Conservation (phyloP, 495 filamentous ascomycete species). For the Aspergillus diversus region DNA sequence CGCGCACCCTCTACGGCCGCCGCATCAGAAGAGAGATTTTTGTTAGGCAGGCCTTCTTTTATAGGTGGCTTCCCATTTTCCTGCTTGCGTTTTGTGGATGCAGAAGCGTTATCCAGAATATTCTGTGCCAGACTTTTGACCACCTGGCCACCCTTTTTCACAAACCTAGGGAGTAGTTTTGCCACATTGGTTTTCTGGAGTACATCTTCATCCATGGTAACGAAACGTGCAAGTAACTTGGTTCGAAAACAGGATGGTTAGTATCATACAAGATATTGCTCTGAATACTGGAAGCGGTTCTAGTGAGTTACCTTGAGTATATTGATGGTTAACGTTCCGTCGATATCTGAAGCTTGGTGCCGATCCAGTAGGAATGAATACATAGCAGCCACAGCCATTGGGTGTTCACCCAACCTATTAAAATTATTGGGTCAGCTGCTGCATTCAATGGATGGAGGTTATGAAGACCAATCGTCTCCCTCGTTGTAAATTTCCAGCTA, state of each 20-base stretch:
- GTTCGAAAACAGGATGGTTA: slow-evolving; percentile 11
- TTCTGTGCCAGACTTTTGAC: slow-evolving; percentile 61
- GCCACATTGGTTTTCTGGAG: slow-evolving; percentile 70
- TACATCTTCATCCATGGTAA: slow-evolving; percentile 63
- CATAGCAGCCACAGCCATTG: slow-evolving; percentile 56
- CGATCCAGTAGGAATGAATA: slow-evolving; percentile 69
- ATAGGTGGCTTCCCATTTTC: slow-evolving; percentile 36
- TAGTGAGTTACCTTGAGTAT: slow-evolving; percentile 59
- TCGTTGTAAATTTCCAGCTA: not conserved
- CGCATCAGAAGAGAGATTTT: slow-evolving; percentile 29
- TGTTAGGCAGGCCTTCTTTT: slow-evolving; percentile 40
- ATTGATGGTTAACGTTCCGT: slow-evolving; percentile 62
- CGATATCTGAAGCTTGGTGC: slow-evolving; percentile 65
- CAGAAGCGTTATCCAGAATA: slow-evolving; percentile 60
- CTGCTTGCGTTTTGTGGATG: slow-evolving; percentile 53
- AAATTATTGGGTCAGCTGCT: slow-evolving; percentile 34
- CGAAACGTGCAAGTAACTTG: slow-evolving; percentile 65
- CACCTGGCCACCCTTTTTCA: slow-evolving; percentile 67
- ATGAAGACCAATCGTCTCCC: not conserved
- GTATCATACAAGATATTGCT: not conserved
- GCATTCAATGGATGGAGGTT: not conserved
- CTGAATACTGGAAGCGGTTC: not conserved
- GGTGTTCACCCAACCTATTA: slow-evolving; percentile 60
- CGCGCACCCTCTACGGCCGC: slow-evolving; percentile 29
- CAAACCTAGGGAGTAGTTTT: slow-evolving; percentile 62